Evolutionary conservation across 352 stramenopile species (phyloP), one percentile per base, ranked within the genome.

Genomic region (Phytophthora pluvialis): DNA sequence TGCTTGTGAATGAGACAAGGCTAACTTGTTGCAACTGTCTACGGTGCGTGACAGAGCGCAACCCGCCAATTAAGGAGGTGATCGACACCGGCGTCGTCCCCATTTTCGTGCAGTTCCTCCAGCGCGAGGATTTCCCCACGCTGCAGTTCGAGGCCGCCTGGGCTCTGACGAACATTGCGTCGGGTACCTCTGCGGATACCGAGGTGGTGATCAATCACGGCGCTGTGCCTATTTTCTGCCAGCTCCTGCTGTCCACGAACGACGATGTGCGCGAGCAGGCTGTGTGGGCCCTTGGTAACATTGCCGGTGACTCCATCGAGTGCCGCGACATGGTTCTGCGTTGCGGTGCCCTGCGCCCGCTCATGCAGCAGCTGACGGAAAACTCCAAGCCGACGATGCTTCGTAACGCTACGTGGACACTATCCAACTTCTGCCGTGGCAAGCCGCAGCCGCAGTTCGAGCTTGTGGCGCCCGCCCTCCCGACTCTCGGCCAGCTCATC

Each of bases 151-250:
- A 99, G 74, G 97, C 98, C 18, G 98, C 98, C 5, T 99, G 98
- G 98, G 97, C 97, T 31, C 78, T 99, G n/a, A 99, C 98, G 32
- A 99, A 99, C 79, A 99, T 99, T 77, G 97, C 97, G 12, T 99
- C 93, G 25, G 98, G 98, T 44, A 99, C 97, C 8, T 98, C 93
- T 44, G 93, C 99, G 11, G 94, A 99, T 78, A 99, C 98, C 8
- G 91, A 96, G 38, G 91, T 99, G 32, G 97, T 99, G 26, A 99
- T 99, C 73, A 89, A 99, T 50, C 80, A 96, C 52, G 97, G 97
- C 44, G 97, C 98, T 3, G 96, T 99, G 42, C 97, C 97, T 33
- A 98, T 99, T 67, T 99, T 99, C 77, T 97, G 98, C 46, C 82
- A 97, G 60, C 71, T 99, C 28, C 81, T 99, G 11, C 76, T 95